Base-by-base conservation (phyloP, 2,329 filamentous ascomycete genomes). In the Metarhizium robertsii region DNA sequence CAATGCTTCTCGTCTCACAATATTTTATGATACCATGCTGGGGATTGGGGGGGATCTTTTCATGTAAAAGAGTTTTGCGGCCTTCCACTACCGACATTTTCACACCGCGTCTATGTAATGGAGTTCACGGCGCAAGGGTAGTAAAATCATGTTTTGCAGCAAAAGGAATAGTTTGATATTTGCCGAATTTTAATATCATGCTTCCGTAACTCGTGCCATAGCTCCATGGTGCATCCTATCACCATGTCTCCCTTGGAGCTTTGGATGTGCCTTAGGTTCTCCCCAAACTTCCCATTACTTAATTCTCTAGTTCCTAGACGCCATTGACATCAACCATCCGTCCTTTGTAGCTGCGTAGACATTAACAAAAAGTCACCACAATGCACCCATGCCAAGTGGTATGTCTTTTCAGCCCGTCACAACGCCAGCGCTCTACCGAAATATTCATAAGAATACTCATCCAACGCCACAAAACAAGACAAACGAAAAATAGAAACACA, bases 391-490 rank as follows among this genome's bases (percentile, higher is more conserved):
- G 52, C 20, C 20, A 20, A 40, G 30, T 38, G 29, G 32, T 1
- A 34, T 30, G 25, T 16, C 20, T 7, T 38, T 50, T 30, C 40
- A 34, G 42, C 7, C 48, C 52, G 49, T 58, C 54, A 58, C 54
- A 61, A 58, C 56, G 50, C 57, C 56, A 45, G 49, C 57, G 55
- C 55, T 52, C 55, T 55, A 50, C 47, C n/a, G 3, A 50, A 34
- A 14, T 34, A 40, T 32, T 38, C 38, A 45, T 48, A 29, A 50
- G 53, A 54, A 49, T 45, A 54, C 53, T 61, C 61, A 60, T 61
- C 60, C 60, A 66, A 67, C 65, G 62, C 62, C 65, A 55, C 52
- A 58, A 53, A 50, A 38, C 42, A 42, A 58, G 43, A 52, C 47
- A 43, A 53, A 52, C 43, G 55, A 42, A 53, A 50, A 49, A 10